Conservation (phyloP, 495 filamentous ascomycete species). For the Parachaetomium inaequale region DNA sequence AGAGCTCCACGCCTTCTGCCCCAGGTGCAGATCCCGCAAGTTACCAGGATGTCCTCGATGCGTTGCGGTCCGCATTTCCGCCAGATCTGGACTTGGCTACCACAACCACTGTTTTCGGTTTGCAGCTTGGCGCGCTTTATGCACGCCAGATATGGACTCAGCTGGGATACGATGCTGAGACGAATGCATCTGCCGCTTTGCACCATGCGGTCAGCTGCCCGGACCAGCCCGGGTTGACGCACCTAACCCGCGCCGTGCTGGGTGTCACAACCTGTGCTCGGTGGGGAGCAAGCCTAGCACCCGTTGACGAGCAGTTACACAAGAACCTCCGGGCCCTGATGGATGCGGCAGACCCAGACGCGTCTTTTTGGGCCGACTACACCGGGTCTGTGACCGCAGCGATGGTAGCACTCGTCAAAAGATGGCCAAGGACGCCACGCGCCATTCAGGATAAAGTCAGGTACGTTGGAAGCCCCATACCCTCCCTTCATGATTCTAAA, state of each 20-base stretch:
- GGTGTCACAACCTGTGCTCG: constrained; percentile 71
- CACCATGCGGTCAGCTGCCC: constrained; percentile 68
- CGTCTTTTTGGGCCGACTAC: constrained; percentile 45
- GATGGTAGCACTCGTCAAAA: constrained; percentile 35
- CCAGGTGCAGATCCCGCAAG: constrained; percentile 30
- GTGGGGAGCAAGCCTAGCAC: constrained; percentile 64
- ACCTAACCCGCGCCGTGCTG: constrained; percentile 65
- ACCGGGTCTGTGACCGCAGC: constrained; percentile 39
- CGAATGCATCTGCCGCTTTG: constrained; percentile 65
- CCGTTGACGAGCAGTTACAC: constrained; percentile 44
- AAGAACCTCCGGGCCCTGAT: constrained; percentile 39
- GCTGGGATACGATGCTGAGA: constrained; percentile 40
- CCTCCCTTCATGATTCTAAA: background rate
- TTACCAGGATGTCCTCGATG: constrained; percentile 44
- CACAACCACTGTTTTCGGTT: constrained; percentile 41
- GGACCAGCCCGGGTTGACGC: constrained; percentile 67
- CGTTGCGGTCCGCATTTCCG: constrained; percentile 55
- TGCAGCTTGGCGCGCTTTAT: constrained; percentile 42
- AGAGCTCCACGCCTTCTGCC: background rate
- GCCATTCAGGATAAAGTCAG: constrained; percentile 28
- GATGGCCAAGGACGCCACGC: constrained; percentile 26
- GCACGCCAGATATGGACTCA: constrained; percentile 46
- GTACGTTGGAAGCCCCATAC: constrained; percentile 25
- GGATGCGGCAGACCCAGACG: constrained; percentile 30
- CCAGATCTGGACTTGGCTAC: constrained; percentile 46